Evolutionary conservation across 768 basidiomycete species (phyloP).

Genomic region (Lyophyllum semitale): DNA sequence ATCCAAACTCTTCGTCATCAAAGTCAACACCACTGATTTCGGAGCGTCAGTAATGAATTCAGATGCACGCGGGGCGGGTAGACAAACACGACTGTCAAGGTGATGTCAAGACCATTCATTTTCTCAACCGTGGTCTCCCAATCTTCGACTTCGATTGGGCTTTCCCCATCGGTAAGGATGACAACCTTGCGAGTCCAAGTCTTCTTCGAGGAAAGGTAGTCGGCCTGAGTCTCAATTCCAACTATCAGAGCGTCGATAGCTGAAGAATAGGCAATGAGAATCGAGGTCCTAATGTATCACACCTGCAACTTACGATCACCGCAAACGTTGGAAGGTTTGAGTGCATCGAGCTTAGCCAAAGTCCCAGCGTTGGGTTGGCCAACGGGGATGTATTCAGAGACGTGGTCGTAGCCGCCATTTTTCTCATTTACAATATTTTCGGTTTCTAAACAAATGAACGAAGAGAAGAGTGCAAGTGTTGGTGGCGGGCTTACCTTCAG

Average conservation of each 20-base stretch:
- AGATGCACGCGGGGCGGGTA: background rate
- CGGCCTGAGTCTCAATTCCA: constrained; percentile 75
- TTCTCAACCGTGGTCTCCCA: constrained; percentile 72
- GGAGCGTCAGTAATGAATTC: constrained; percentile 1
- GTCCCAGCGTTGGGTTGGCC: constrained; percentile 65
- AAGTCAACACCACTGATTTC: constrained; percentile 84
- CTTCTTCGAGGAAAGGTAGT: constrained; percentile 67
- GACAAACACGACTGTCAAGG: constrained; percentile 73
- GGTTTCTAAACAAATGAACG: constrained; percentile 46
- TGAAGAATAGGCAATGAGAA: constrained; percentile 23
- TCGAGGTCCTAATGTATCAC: background rate
- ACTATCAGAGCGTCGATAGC: constrained; percentile 90
- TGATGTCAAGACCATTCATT: constrained; percentile 60
- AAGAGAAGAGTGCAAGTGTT: background rate
- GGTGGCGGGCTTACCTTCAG: constrained; percentile 52
- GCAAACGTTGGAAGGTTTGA: constrained; percentile 52
- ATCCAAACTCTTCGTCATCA: constrained; percentile 68
- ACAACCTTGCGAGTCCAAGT: constrained; percentile 86
- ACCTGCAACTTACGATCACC: constrained; percentile 65
- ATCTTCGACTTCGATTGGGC: constrained; percentile 69
- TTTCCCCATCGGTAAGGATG: constrained; percentile 85
- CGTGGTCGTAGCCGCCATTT: constrained; percentile 72
- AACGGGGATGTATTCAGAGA: constrained; percentile 71
- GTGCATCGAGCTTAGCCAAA: constrained; percentile 62
- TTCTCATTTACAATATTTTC: constrained; percentile 62